These are phyloP conservation scores for Thoreauomyces humboldtii DNA, from an alignment of 192 early-diverging fungal genomes.

Conservation along the genomic window DNA sequence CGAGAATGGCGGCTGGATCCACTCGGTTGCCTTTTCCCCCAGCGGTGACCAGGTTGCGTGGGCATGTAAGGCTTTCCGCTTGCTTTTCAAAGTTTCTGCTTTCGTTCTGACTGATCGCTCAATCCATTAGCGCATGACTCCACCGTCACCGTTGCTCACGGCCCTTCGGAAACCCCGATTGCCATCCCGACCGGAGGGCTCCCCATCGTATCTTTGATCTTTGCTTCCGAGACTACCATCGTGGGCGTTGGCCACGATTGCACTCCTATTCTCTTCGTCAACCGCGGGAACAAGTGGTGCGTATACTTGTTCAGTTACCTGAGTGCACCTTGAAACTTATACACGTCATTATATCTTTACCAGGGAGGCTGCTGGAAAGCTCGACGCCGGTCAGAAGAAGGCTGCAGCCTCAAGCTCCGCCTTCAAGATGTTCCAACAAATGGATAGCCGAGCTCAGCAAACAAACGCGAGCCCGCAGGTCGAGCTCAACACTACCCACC, in stretches of 20 bases:
- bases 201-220: conserved; percentile 76
- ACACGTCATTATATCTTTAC: conserved; percentile 9
- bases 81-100: neutral
- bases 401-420: conserved; percentile 64
- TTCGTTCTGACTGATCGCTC: conserved; percentile 9
- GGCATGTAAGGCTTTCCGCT: conserved; percentile 43
- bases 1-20: conserved; percentile 81
- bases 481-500: conserved; percentile 81
- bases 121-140: conserved; percentile 77
- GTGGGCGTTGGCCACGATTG: conserved; percentile 94
- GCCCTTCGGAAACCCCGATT: conserved; percentile 57
- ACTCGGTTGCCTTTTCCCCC: conserved; percentile 88
- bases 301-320: too few species aligned
- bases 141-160: conserved; percentile 72
- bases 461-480: conserved; percentile 54
- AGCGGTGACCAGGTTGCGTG: conserved; percentile 83
- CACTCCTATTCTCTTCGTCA: conserved; percentile 74
- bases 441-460: conserved; percentile 80
- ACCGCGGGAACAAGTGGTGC: conserved; percentile 61
- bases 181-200: conserved; percentile 63
- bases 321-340: too few species aligned
- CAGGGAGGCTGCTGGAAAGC: conserved; percentile 55
- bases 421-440: conserved; percentile 80
- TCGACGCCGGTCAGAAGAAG: conserved; percentile 78
- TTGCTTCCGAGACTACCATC: conserved; percentile 71